Base-by-base conservation (phyloP, 495 filamentous ascomycete species). In the Aspergillus haitiensis region DNA sequence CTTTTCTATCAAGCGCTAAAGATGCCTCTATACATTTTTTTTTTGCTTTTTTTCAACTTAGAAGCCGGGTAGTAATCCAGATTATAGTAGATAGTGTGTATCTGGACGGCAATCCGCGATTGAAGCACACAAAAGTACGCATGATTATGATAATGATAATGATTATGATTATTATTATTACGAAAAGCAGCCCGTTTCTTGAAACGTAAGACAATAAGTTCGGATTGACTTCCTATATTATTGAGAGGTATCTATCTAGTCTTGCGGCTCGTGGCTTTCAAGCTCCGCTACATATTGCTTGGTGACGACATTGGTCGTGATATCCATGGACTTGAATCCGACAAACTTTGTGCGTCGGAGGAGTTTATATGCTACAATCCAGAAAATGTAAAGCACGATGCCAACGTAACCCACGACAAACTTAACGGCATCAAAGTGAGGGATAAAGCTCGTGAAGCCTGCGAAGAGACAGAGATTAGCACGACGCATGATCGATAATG, bases 401-500 rank as follows among this genome's bases (percentile, higher is more conserved):
- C 56, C 56, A 15, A 59, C 21, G 52, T 59, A 59, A 18, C 36
- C 6, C 6, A 52, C 32, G 6, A 59, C 36, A 18, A 59, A 59
- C 15, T 6, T 32, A 12, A 40, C 40, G 7, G 48, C 48, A 11
- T 59, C 33, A 36, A 52, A 59, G 16, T 45, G 11, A 12, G 18
- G 34, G 36, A 59, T 45, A 37, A 59, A 59, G 33, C 15, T 52
- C 8, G 49, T 33, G 31, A 52, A 52, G 4, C 49, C 49, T 45
- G 36, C 8, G 32, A 40, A 49, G 6, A 27, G 33, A 21, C 46
- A 32, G n/a, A 18, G 13, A 7, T 55, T 16, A 55, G 52, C 13
- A 37, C n/a, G 0, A 1, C 12, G 21, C 16, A 16, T 18, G 5
- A 8, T 31, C 8, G 21, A 53, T 12, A 9, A 53, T 36, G 34